Conservation (phyloP, 305 asterid species). For the Euphrasia arctica region DNA sequence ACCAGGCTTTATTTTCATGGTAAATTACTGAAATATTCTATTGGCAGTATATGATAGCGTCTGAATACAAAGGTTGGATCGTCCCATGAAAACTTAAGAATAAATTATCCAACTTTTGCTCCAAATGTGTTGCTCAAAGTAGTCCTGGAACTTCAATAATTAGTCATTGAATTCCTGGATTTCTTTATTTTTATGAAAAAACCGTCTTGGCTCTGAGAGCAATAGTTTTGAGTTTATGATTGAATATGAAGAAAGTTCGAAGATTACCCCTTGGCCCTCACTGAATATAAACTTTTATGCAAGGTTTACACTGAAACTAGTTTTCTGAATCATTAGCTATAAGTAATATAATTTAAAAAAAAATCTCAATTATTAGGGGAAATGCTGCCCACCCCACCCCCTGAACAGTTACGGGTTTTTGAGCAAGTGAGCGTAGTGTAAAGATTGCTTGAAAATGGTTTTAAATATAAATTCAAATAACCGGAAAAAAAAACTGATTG, state of each 20-base stretch:
- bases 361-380: too few species aligned
- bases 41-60: slow-evolving; percentile 14
- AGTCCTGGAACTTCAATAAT: neutral
- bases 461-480: too few species aligned
- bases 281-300: too few species aligned
- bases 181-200: slow-evolving; percentile 12
- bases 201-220: neutral
- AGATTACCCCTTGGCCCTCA: too few species aligned
- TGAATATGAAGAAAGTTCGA: neutral
- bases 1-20: slow-evolving; percentile 9
- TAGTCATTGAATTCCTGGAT: slow-evolving; percentile 9
- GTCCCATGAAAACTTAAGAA: slow-evolving; percentile 8
- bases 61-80: slow-evolving; percentile 20
- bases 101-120: slow-evolving; percentile 14
- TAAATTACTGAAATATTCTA: neutral
- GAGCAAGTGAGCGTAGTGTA: too few species aligned
- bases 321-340: too few species aligned
- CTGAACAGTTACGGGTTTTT: too few species aligned
- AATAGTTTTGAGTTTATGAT: slow-evolving; percentile 14
- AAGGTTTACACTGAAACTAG: too few species aligned
- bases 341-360: too few species aligned
- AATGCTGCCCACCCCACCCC: too few species aligned
- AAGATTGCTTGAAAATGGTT: too few species aligned
- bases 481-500: too few species aligned
- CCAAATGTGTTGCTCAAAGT: neutral